Base-by-base conservation (phyloP, 495 filamentous ascomycete genomes). In the Trichocladium uniseriatum region DNA sequence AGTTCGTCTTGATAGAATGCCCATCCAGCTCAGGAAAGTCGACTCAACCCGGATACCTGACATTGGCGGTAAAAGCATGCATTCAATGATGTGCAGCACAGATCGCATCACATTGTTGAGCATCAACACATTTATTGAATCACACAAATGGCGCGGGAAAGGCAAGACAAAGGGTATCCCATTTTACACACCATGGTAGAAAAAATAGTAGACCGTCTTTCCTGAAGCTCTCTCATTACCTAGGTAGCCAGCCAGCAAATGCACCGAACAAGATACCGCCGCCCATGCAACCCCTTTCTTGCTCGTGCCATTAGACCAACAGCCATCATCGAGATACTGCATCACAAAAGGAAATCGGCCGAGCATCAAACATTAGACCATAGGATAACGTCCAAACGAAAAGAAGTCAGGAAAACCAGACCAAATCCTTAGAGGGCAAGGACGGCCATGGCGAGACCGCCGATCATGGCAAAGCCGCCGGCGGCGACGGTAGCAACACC, bases 371-470 rank as follows among this genome's bases (percentile, higher is more conserved):
- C 14, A 19, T 9, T 16, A 14, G 18, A 4, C 3, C 37, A 3
- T 3, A 14, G 8, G 6, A 38, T 5, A 18, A 18, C 15, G 7
- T 3, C 37, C 37, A 3, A 19, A 38, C 8, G 15, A 38, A 38
- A 19, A 8, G 29, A 20, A 21, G 8, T n/a, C n/a, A n/a, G n/a
- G 11, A 47, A 24, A 31, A 13, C 39, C 28, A 1, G 21, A 22
- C 18, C 14, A 8, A 32, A 2, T 18, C 20, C 39, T 72, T 73
- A 73, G 43, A 75, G 48, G 43, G 67, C 68, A 37, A 74, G 43
- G 36, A 65, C 40, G 31, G 69, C 70, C 51, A 69, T 57, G 48
- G 64, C 61, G 20, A 75, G 54, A 53, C 66, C 65, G 34, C 66
- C 68, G 50, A 73, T 15, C 9, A 70, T 48, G 20, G 69, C 63